Percentiles rank a stretch among this genome's conserved stretches.
Conservation (phyloP, 176 grass and related monocot genomes). For the Phoenix roebelenii region DNA sequence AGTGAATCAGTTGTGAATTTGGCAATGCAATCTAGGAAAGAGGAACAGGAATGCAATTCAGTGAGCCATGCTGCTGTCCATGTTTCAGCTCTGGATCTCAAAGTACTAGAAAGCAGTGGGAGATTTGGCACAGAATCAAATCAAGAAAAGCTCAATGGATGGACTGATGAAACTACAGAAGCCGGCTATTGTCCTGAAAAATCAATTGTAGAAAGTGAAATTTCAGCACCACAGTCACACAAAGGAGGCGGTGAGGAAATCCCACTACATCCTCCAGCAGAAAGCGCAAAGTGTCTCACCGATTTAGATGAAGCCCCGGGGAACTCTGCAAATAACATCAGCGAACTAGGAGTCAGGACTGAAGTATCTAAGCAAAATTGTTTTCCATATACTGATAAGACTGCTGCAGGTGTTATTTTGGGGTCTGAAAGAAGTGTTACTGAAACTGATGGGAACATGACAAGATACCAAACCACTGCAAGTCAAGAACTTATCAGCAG, state of each 20-base stretch:
- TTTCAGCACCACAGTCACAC: not conserved
- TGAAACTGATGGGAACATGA: not conserved
- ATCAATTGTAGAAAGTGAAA: not conserved
- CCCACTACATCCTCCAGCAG: not conserved
- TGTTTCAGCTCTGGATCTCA: too few species aligned
- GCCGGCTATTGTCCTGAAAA: not conserved
- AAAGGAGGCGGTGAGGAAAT: not conserved
- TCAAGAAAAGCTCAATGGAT: not conserved
- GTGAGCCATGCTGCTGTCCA: not conserved
- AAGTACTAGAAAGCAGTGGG: too few species aligned
- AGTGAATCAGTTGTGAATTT: not conserved
- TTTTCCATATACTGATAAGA: too few species aligned
- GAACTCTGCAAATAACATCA: too few species aligned
- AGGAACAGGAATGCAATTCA: not conserved
- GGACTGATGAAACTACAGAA: not conserved
- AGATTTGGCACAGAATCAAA: not conserved
- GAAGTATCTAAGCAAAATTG: too few species aligned
- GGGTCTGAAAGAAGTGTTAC: not conserved
- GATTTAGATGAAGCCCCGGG: too few species aligned
- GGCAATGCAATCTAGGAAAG: not conserved
- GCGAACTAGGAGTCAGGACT: too few species aligned
- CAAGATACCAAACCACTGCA: not conserved
- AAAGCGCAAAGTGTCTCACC: too few species aligned
- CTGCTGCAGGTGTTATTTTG: not conserved
- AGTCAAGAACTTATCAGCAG: slow-evolving; percentile 1